These are phyloP conservation scores for Zygosaccharomyces pseudorouxii DNA, from an alignment of 805 yeast species.

Conservation along the genomic window DNA sequence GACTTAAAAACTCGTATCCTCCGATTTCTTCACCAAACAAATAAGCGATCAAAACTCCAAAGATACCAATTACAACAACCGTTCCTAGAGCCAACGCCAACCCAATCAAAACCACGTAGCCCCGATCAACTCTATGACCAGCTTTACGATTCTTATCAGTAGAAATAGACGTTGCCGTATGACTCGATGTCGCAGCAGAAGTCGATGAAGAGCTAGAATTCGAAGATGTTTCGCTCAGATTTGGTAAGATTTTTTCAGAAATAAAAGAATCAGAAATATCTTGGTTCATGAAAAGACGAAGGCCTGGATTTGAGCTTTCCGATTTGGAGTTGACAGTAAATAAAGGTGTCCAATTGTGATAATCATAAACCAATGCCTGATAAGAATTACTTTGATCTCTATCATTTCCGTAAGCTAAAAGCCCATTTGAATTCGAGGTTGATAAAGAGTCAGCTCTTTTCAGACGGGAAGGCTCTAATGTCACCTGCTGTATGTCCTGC, in stretches of 20 bases:
- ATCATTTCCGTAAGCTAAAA: constrained; percentile 38
- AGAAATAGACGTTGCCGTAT: constrained; percentile 13
- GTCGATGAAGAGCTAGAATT: constrained; percentile 14
- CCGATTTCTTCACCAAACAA: constrained; percentile 36
- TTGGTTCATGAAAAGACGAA: constrained; percentile 31
- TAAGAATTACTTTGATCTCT: constrained; percentile 32
- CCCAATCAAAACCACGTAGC: constrained; percentile 65
- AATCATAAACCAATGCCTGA: constrained; percentile 23
- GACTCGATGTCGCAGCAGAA: constrained; percentile 15
- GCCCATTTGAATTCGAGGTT: not conserved
- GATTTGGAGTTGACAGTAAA: constrained; percentile 9
- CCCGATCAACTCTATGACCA: constrained; percentile 38
- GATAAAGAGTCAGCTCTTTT: constrained; percentile 7
- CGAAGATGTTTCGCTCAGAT: constrained; percentile 14
- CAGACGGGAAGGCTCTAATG: not conserved
- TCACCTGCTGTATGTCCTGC: not conserved
- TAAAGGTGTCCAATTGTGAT: constrained; percentile 27
- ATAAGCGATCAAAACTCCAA: constrained; percentile 36
- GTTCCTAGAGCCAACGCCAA: constrained; percentile 62
- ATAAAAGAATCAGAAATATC: constrained; percentile 36
- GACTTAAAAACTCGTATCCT: constrained; percentile 44
- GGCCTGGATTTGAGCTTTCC: not conserved
- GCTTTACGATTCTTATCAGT: constrained; percentile 9
- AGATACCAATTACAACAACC: constrained; percentile 39
- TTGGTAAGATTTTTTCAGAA: constrained; percentile 24